Conservation (phyloP, 2,329 filamentous ascomycete genomes). For the Xylaria hypoxylon region DNA sequence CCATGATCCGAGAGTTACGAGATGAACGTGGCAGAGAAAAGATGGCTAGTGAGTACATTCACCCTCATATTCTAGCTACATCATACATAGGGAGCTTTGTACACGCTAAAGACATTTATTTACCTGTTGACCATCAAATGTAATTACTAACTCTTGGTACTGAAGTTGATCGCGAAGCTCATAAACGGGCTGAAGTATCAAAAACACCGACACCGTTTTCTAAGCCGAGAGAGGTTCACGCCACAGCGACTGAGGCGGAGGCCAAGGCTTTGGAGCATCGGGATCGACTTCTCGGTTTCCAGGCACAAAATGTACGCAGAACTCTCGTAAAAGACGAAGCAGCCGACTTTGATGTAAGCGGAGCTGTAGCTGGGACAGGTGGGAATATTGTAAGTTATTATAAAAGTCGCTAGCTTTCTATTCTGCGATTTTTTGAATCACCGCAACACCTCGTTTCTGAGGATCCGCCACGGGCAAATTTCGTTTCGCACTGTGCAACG, state of each 20-base stretch:
- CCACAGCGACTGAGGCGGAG: slow-evolving; percentile 66
- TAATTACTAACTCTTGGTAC: slow-evolving; percentile 15
- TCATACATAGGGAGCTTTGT: not conserved
- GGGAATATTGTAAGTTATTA: slow-evolving; percentile 66
- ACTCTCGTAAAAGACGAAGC: slow-evolving; percentile 91
- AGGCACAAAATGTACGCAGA: slow-evolving; percentile 84
- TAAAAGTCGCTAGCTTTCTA: not conserved
- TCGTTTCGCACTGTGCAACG: not conserved
- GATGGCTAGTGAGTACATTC: slow-evolving; percentile 65
- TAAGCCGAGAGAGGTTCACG: slow-evolving; percentile 55
- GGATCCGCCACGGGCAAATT: too few relatives aligned
- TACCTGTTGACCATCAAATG: not conserved
- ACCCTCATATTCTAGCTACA: not conserved
- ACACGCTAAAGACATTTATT: not conserved
- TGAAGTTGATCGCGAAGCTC: slow-evolving; percentile 74
- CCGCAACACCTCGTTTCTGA: not conserved
- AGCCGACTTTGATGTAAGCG: slow-evolving; percentile 67
- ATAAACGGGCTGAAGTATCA: slow-evolving; percentile 74
- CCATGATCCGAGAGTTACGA: slow-evolving; percentile 84
- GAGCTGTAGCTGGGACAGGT: slow-evolving; percentile 56
- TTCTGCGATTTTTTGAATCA: too few relatives aligned
- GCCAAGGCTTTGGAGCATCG: slow-evolving; percentile 80
- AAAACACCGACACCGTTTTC: slow-evolving; percentile 71
- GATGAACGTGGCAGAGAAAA: slow-evolving; percentile 89
- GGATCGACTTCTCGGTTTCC: slow-evolving; percentile 83